Evolutionary conservation across 1,284 basidiomycete genomes (phyloP), one percentile per base, ranked within the genome.

Genomic region (Megacollybia platyphylla): DNA sequence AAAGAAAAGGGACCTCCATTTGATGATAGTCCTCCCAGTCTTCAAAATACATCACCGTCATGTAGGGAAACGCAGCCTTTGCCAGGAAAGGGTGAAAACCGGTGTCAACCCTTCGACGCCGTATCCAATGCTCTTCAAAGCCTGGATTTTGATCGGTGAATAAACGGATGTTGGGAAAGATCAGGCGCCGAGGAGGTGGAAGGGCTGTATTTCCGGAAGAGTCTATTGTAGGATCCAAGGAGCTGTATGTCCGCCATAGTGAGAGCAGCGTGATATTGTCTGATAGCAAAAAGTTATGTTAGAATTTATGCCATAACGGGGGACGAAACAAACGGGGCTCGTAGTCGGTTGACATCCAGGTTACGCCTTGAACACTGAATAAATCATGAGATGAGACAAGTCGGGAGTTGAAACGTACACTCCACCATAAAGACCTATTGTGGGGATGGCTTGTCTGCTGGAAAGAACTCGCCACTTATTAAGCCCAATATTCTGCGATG

Each of bases 21-120:
- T 72, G 66, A 26, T 71, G 66, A 51, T 81, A 79, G 56, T 91
- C 89, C 26, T 68, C 64, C 75, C 83, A 87, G 54, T 91, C 88
- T 48, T 82, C 72, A 10, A 67, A 53, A 56, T 79, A 88, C 57
- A 85, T 69, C 11, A 81, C 57, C 0, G 71, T 68, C 49, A 84
- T 68, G 26, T 71, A 73, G 0, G 88, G 87, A 52, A 90, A 84
- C 11, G 80, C 78, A 5, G 80, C 68, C 58, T 84, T 76, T 46
- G 65, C 60, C 45, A 81, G 63, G 52, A 73, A 71, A 0, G 74
- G 78, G 52, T 79, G 72, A 30, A 79, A 65, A n/a, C 81, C 80
- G 28, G 65, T 68, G 32, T 65, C 57, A 1, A 64, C 61, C n/a
- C 75, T 70, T 7, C 51, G 53, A 7, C 76, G 73, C 7, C 53